Evolutionary conservation across 2,329 filamentous ascomycete species (phyloP), one percentile per base, ranked within the genome.

Genomic region (Fusarium stilboides): DNA sequence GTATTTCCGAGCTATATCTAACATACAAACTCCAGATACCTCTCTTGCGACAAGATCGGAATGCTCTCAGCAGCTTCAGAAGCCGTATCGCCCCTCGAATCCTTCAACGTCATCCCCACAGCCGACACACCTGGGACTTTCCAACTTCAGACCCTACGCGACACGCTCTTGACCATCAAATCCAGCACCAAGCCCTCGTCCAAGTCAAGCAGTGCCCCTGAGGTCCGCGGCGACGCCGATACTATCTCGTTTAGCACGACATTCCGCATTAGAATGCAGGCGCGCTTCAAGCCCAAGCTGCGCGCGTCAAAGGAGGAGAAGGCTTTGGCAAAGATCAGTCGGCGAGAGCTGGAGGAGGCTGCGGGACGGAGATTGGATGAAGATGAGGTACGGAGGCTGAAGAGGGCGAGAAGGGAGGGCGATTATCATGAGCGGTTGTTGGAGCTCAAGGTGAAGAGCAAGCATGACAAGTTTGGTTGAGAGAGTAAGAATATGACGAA

Each of bases 241-340:
- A 81, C 83, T 10, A 88, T 90, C 51, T 87, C 84, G 6, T 92
- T 92, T 75, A 87, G 87, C 72, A 94, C 93, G 12, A 91, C 90
- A 8, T 78, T 97, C 63, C 87, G 93, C 50, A 88, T 98, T 74
- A 91, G 94, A 55, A 98, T 98, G 94, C 95, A 98, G 82, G 94
- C 95, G 22, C 87, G 93, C 51, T 98, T 97, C 83, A 98, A 98
- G 84, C 94, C 95, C 10, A 87, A 88, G 67, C 80, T 96, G 45
- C 92, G 91, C 80, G 91, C 91, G 12, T 88, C 86, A 1, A 97
- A 94, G 81, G 94, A 94, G 77, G 92, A 93, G 69, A 96, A 92
- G 82, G 92, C 92, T 0, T 86, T 87, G 71, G 91, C 95, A 74
- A 97, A 95, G 83, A 93, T 99, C 59, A 95, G 91, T 75, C 87